phyloP scores from a whole-genome alignment of 2,329 filamentous ascomycete genomes.

The Alternaria burnsii region DNA sequence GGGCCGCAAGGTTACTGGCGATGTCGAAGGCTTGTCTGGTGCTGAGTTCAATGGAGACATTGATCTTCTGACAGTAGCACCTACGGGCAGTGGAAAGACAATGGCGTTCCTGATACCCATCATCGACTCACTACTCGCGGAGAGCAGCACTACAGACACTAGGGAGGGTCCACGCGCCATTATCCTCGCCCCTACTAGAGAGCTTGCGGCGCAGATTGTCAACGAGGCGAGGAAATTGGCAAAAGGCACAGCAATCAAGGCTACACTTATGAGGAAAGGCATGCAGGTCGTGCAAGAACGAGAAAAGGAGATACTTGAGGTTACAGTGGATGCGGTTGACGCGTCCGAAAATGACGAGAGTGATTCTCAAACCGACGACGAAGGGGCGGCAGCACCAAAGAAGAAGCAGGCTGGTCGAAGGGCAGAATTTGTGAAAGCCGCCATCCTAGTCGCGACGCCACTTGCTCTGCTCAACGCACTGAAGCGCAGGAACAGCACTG shows the following conservation, averaged over 20 bases:
- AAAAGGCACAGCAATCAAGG: constrained; percentile 77
- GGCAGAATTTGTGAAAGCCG: constrained; percentile 70
- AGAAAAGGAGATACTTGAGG: constrained; percentile 55
- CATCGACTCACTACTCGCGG: constrained; percentile 72
- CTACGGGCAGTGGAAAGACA: constrained; percentile 96
- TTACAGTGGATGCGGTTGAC: constrained; percentile 37
- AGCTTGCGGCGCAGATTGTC: constrained; percentile 60
- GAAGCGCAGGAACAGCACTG: constrained; percentile 55
- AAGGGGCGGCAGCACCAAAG: constrained; percentile 44
- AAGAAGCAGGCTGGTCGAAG: constrained; percentile 49
- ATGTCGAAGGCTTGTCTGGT: constrained; percentile 40
- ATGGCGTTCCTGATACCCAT: constrained; percentile 89
- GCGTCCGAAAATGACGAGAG: constrained; percentile 52
- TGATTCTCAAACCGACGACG: constrained; percentile 46
- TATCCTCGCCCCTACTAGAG: constrained; percentile 60
- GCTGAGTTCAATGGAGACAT: constrained; percentile 55
- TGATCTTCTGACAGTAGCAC: constrained; percentile 87
- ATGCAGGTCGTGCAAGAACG: constrained; percentile 67
- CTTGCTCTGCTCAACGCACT: constrained; percentile 80
- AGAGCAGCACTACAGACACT: constrained; percentile 32
- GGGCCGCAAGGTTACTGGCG: constrained; percentile 45
- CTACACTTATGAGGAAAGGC: constrained; percentile 84
- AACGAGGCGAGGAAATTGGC: constrained; percentile 84
- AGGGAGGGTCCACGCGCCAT: constrained; percentile 50
- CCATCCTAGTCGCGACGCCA: constrained; percentile 83